Evolutionary conservation across 2,329 filamentous ascomycete species (phyloP).

Genomic region (Scedosporium apiospermum): DNA sequence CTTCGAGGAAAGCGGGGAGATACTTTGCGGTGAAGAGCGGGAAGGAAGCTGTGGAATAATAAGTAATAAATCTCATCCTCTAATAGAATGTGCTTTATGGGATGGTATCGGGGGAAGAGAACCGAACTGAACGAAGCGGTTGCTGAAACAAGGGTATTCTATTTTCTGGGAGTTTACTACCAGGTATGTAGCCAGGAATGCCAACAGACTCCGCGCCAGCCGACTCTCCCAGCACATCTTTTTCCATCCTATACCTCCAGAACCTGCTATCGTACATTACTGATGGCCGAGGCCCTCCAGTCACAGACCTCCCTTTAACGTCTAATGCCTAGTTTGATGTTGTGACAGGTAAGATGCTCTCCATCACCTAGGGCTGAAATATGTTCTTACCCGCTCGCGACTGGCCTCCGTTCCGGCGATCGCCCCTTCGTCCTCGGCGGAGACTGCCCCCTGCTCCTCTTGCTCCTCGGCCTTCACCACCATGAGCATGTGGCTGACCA

Average conservation of each 20-base stretch:
- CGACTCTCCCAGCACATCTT: background rate
- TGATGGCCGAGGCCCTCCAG: background rate
- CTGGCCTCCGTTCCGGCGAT: background rate
- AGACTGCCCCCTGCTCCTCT: background rate
- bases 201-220: background rate
- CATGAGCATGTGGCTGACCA: background rate
- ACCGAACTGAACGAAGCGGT: background rate
- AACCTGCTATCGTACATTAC: constrained; percentile 1
- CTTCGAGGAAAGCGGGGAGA: constrained; percentile 55
- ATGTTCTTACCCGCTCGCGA: constrained; percentile 5
- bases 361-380: constrained; percentile 7
- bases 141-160: background rate
- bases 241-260: background rate
- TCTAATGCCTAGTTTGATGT: constrained; percentile 8
- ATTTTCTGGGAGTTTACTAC: background rate
- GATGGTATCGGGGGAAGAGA: background rate
- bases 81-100: background rate
- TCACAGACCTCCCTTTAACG: constrained; percentile 1
- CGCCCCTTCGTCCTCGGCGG: background rate
- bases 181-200: background rate
- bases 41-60: constrained; percentile 11
- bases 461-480: background rate
- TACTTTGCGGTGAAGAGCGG: constrained; percentile 69
- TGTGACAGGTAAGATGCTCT: constrained; percentile 8
- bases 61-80: background rate